phyloP scores from a whole-genome alignment of 176 grass and related monocot species.

The Triticum dicoccoides region DNA sequence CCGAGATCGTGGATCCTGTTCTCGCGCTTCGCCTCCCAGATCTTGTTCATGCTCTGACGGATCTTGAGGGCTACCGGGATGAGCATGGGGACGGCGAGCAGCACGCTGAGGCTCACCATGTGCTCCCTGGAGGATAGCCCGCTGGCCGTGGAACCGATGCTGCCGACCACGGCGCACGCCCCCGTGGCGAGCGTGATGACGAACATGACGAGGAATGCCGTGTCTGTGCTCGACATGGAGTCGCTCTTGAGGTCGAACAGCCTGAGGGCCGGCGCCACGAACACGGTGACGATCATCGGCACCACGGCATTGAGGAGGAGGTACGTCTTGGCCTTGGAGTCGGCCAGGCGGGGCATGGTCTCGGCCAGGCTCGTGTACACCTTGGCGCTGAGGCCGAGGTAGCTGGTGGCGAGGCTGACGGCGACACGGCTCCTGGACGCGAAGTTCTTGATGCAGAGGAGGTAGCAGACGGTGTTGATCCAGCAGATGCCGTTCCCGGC shows the following conservation, averaged over 20 bases:
- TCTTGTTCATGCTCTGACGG: constrained; percentile 48
- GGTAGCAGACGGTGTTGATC: constrained; percentile 98
- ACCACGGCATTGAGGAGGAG: constrained; percentile 86
- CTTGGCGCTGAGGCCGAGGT: constrained; percentile 94
- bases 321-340: constrained; percentile 58
- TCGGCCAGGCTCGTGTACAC: constrained; percentile 67
- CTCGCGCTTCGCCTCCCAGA: constrained; percentile 60
- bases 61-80: constrained; percentile 68
- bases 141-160: constrained; percentile 53
- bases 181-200: constrained; percentile 83
- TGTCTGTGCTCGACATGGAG: constrained; percentile 12
- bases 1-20: constrained; percentile 63
- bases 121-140: constrained; percentile 63
- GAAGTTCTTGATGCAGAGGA: constrained; percentile 96
- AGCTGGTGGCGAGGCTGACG: constrained; percentile 79
- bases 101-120: constrained; percentile 60
- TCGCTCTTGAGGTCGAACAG: constrained; percentile 37
- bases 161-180: constrained; percentile 69
- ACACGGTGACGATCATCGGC: constrained; percentile 63
- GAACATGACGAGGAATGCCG: constrained; percentile 76
- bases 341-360: constrained; percentile 23
- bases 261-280: constrained; percentile 65
- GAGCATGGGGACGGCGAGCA: constrained; percentile 55
- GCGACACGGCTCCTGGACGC: constrained; percentile 63
- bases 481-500: constrained; percentile 98